phyloP scores from a whole-genome alignment of 129 eudicot genomes.

The Flaveria linearis region DNA sequence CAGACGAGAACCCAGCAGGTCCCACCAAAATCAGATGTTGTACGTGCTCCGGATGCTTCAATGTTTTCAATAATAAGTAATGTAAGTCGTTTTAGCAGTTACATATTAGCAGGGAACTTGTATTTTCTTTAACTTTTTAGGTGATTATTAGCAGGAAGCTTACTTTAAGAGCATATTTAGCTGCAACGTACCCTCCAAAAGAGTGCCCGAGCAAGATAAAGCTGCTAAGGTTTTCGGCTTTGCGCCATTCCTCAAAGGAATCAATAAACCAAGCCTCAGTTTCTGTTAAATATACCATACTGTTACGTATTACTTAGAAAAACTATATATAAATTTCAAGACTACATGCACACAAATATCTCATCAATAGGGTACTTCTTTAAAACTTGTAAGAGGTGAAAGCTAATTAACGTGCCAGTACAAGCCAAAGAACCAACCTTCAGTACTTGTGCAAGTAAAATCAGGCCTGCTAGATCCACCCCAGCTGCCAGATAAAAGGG shows the following conservation, averaged over 20 bases:
- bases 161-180: constrained; percentile 92
- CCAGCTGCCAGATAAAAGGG: constrained; percentile 61
- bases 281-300: constrained; percentile 46
- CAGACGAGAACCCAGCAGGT: constrained; percentile 84
- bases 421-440: constrained; percentile 57
- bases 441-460: constrained; percentile 94
- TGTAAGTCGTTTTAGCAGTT: constrained; percentile 6
- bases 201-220: constrained; percentile 95
- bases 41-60: constrained; percentile 95
- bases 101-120: constrained; percentile 10
- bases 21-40: constrained; percentile 90
- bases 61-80: constrained; percentile 21
- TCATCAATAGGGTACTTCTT: background rate
- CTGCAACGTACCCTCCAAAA: constrained; percentile 95
- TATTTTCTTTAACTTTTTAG: background rate
- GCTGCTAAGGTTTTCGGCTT: constrained; percentile 82
- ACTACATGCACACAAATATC: background rate
- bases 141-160: constrained; percentile 19
- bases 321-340: background rate
- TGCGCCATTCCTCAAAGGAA: constrained; percentile 97
- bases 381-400: background rate
- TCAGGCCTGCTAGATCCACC: constrained; percentile 99
- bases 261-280: constrained; percentile 99
- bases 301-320: background rate
- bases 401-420: constrained; percentile 20